phyloP scores from a whole-genome alignment of 306 rosid species.

The Inga leiocalycina region DNA sequence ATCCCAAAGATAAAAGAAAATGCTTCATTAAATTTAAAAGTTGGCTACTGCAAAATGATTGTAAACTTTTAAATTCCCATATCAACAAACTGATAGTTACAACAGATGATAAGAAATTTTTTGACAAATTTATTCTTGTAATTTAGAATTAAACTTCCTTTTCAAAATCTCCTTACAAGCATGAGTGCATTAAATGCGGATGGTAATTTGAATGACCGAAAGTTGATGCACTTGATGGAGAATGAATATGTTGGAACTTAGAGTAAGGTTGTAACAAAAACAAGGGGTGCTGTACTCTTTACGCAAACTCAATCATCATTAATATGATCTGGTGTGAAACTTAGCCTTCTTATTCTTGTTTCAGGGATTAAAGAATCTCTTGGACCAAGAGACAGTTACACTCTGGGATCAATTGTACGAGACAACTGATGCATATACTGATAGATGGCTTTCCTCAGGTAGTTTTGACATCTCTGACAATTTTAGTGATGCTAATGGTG shows the following conservation, averaged over 20 bases:
- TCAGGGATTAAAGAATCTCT: slow-evolving; percentile 77
- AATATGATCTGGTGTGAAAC: slow-evolving; percentile 23
- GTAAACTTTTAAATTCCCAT: slow-evolving; percentile 9
- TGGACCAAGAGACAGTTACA: slow-evolving; percentile 56
- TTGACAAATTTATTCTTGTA: slow-evolving; percentile 12
- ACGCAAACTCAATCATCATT: slow-evolving; percentile 17
- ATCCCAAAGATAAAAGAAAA: slow-evolving; percentile 3
- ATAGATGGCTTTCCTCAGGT: slow-evolving; percentile 95
- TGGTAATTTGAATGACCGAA: slow-evolving; percentile 16
- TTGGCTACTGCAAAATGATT: slow-evolving; percentile 12
- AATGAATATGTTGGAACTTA: slow-evolving; percentile 4
- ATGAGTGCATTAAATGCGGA: slow-evolving; percentile 21
- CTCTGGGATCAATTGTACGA: slow-evolving; percentile 77
- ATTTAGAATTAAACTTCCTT: neutral
- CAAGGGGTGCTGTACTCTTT: slow-evolving; percentile 18
- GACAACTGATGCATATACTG: slow-evolving; percentile 81
- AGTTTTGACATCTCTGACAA: slow-evolving; percentile 24
- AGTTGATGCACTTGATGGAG: slow-evolving; percentile 22
- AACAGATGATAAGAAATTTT: neutral
- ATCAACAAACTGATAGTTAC: neutral
- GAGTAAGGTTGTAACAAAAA: slow-evolving; percentile 24
- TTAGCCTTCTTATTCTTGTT: slow-evolving; percentile 30
- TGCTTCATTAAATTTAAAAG: neutral
- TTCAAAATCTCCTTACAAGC: neutral
- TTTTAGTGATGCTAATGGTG: slow-evolving; percentile 10